Conservation (phyloP, 1,139 yeast species). For the Pichia sp. region DNA sequence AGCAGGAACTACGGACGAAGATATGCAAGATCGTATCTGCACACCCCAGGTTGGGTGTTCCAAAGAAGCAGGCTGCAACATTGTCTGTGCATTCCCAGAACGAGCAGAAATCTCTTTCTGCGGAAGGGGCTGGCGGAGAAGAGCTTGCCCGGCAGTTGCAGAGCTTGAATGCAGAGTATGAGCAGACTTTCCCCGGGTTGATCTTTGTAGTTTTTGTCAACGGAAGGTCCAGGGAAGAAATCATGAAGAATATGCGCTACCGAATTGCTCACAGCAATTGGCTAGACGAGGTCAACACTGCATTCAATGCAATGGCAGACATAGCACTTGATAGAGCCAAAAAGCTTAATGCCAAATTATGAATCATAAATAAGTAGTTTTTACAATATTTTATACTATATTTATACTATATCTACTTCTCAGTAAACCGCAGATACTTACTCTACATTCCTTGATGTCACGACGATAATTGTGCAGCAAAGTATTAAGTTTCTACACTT, state of each 20-base stretch:
- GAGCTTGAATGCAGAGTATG: conserved; percentile 59
- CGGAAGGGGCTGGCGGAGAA: conserved; percentile 31
- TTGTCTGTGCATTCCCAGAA: conserved; percentile 61
- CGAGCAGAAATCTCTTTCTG: conserved; percentile 64
- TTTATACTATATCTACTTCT: background rate
- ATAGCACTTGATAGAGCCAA: conserved; percentile 73
- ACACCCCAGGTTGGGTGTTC: conserved; percentile 84
- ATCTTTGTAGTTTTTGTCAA: conserved; percentile 89
- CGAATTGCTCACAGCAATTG: conserved; percentile 57
- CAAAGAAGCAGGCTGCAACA: conserved; percentile 31
- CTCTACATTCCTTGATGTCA: too few species aligned
- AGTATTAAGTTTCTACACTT: background rate
- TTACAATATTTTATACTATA: background rate
- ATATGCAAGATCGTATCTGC: conserved; percentile 60
- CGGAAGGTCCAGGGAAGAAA: conserved; percentile 63
- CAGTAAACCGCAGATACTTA: background rate
- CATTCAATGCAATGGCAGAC: conserved; percentile 84
- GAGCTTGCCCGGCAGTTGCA: conserved; percentile 45
- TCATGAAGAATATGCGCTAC: conserved; percentile 60
- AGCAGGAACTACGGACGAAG: background rate
- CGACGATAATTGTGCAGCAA: background rate
- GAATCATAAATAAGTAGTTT: background rate
- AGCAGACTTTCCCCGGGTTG: conserved; percentile 70
- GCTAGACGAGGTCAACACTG: conserved; percentile 53
- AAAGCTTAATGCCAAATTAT: conserved; percentile 40